These are phyloP conservation scores for Colletotrichum filicis DNA, from an alignment of 2,329 filamentous ascomycete species.

Conservation along the genomic window DNA sequence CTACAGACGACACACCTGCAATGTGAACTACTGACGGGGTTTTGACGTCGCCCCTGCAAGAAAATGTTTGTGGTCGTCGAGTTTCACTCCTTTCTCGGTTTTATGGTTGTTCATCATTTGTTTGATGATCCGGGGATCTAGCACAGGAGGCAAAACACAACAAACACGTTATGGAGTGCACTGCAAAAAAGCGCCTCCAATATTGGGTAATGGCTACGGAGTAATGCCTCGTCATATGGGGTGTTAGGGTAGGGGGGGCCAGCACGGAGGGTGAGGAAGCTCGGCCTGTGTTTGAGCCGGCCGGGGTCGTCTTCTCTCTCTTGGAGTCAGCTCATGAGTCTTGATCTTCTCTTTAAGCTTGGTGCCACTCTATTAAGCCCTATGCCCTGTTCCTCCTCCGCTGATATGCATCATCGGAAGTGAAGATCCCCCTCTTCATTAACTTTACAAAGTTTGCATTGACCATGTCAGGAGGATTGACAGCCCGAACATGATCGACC, in stretches of 20 bases:
- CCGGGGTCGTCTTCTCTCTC: neutral
- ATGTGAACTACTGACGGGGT: neutral
- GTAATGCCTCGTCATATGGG: too few relatives aligned
- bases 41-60: neutral
- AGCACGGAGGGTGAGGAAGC: neutral
- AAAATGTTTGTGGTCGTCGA: slow-evolving; percentile 16
- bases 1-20: neutral
- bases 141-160: slow-evolving; percentile 27
- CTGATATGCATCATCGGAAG: neutral
- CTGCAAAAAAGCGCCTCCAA: too few relatives aligned
- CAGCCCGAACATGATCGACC: neutral
- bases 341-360: neutral
- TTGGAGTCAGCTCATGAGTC: neutral
- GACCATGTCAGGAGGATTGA: neutral
- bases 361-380: neutral
- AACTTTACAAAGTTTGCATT: neutral
- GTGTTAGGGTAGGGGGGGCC: too few relatives aligned
- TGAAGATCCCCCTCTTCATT: neutral
- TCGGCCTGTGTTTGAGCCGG: slow-evolving; percentile 9
- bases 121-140: slow-evolving; percentile 38
- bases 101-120: slow-evolving; percentile 24
- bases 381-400: neutral
- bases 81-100: slow-evolving; percentile 10
- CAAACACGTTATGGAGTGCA: neutral
- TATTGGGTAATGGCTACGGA: too few relatives aligned